A percentile compares a stretch with the other conserved stretches of the same genome.
These are phyloP conservation scores for Rhodocollybia butyracea DNA, from an alignment of 768 basidiomycete species.

Conservation along the genomic window DNA sequence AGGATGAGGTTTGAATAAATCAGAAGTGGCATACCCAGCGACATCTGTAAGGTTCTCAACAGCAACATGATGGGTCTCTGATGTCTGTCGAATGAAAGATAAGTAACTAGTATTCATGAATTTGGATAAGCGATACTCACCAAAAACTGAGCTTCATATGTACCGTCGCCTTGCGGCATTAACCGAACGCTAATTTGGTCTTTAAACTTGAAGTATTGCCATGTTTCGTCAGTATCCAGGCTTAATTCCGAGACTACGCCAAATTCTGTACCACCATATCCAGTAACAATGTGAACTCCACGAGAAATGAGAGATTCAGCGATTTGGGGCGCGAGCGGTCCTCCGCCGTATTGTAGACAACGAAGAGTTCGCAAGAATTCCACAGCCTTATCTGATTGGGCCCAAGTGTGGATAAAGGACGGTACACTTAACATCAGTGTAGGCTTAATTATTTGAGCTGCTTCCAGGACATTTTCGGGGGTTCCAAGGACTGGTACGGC, in stretches of 20 bases:
- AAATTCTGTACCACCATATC: background rate
- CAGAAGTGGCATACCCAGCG: slow-evolving; percentile 40
- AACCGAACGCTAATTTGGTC: slow-evolving; percentile 1
- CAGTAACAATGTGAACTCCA: slow-evolving; percentile 1
- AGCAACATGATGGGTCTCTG: slow-evolving; percentile 20
- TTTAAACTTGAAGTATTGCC: slow-evolving; percentile 4
- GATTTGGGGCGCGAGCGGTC: background rate
- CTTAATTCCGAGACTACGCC: background rate
- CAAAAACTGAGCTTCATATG: slow-evolving; percentile 7
- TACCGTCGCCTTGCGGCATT: slow-evolving; percentile 9
- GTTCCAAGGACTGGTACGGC: slow-evolving; percentile 19
- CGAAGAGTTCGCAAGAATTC: slow-evolving; percentile 13
- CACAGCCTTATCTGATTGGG: slow-evolving; percentile 14
- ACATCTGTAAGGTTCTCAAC: slow-evolving; percentile 16
- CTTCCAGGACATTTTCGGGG: slow-evolving; percentile 18
- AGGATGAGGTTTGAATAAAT: slow-evolving; percentile 42
- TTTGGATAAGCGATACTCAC: no score
- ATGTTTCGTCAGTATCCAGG: background rate
- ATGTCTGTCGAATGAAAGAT: slow-evolving; percentile 11
- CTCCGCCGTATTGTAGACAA: slow-evolving; percentile 9
- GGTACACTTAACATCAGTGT: slow-evolving; percentile 16
- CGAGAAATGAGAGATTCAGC: background rate
- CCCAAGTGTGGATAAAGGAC: slow-evolving; percentile 22
- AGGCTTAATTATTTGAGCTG: slow-evolving; percentile 11
- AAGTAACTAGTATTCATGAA: background rate